phyloP scores from a whole-genome alignment of 441 rosid species.

The Erodium texanum region DNA sequence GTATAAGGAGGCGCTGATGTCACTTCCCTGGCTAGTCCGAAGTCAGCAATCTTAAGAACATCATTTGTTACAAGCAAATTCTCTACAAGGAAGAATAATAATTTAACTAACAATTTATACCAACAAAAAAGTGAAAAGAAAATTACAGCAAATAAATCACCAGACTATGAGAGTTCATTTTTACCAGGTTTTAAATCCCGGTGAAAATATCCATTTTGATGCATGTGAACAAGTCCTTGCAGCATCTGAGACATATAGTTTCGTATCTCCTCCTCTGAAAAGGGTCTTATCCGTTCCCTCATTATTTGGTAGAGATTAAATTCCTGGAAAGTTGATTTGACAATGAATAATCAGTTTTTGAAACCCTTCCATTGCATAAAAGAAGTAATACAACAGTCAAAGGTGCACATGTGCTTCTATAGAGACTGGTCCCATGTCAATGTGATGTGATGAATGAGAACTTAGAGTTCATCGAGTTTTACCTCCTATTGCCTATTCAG shows the following conservation, averaged over 20 bases:
- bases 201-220: slow-evolving; percentile 55
- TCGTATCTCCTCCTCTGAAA: slow-evolving; percentile 49
- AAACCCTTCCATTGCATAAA: background rate
- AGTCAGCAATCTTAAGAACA: slow-evolving; percentile 61
- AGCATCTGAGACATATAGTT: slow-evolving; percentile 50
- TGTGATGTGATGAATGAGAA: background rate
- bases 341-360: slow-evolving; percentile 16
- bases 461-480: background rate
- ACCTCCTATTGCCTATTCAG: slow-evolving; percentile 3
- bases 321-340: slow-evolving; percentile 29
- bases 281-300: slow-evolving; percentile 40
- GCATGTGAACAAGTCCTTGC: slow-evolving; percentile 68
- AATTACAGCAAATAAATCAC: background rate
- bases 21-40: slow-evolving; percentile 70
- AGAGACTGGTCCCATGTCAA: background rate
- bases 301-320: slow-evolving; percentile 56
- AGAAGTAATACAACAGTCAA: background rate
- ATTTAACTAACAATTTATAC: background rate
- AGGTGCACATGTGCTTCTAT: background rate
- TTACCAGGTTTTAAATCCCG: slow-evolving; percentile 68
- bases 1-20: slow-evolving; percentile 68
- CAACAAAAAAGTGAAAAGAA: background rate
- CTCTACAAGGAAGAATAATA: slow-evolving; percentile 26
- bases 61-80: slow-evolving; percentile 58
- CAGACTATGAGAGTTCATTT: slow-evolving; percentile 9